phyloP scores from a whole-genome alignment of 805 yeast genomes.

The Yamadazyma kitorensis region DNA sequence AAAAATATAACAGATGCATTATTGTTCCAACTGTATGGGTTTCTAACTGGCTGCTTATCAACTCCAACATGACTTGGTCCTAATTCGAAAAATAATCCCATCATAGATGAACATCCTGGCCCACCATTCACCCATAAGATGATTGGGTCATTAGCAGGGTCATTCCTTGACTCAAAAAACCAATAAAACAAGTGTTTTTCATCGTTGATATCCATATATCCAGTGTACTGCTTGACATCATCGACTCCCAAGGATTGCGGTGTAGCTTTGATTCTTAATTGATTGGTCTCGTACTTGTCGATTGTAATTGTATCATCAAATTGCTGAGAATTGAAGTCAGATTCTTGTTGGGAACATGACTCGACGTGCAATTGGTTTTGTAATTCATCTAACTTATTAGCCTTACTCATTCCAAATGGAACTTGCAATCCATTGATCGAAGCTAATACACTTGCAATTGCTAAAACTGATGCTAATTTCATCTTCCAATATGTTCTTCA shows the following conservation, averaged over 20 bases:
- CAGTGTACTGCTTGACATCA: slow-evolving; percentile 72
- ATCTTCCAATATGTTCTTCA: no score
- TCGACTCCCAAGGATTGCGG: slow-evolving; percentile 74
- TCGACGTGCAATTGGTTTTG: no score
- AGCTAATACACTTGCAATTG: no score
- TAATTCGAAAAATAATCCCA: slow-evolving; percentile 28
- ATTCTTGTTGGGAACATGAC: no score
- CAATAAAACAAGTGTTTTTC: slow-evolving; percentile 39
- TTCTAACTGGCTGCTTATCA: slow-evolving; percentile 20
- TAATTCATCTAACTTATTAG: no score
- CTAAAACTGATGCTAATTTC: no score
- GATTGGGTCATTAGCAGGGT: slow-evolving; percentile 28
- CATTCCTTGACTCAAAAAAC: slow-evolving; percentile 30
- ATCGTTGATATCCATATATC: slow-evolving; percentile 73
- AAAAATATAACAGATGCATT: slow-evolving; percentile 36
- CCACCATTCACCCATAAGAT: slow-evolving; percentile 32
- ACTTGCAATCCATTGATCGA: no score
- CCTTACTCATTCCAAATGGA: no score
- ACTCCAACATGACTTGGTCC: slow-evolving; percentile 25
- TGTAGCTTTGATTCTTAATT: slow-evolving; percentile 2
- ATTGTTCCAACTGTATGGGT: slow-evolving; percentile 28
- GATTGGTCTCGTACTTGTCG: not conserved
- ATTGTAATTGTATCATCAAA: not conserved
- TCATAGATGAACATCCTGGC: slow-evolving; percentile 28
- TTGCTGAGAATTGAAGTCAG: not conserved